These are phyloP conservation scores for Suillus sp. DNA, from an alignment of 768 basidiomycete species.

Conservation along the genomic window DNA sequence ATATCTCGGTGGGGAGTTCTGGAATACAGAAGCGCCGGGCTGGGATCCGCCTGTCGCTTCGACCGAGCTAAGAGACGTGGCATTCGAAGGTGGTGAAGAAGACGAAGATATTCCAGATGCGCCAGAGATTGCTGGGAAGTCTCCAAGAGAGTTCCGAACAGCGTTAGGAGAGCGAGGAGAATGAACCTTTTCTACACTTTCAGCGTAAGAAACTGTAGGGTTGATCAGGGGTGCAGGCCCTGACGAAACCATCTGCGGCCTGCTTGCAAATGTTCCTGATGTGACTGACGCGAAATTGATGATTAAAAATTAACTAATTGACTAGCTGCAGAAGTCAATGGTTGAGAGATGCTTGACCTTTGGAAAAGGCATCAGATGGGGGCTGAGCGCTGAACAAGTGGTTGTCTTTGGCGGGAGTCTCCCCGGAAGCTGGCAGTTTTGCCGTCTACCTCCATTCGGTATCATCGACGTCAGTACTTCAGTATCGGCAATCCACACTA, in stretches of 20 bases:
- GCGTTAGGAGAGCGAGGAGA: conserved; percentile 31
- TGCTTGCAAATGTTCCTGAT: conserved; percentile 3
- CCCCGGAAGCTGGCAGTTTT: no score
- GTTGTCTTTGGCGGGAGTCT: no score
- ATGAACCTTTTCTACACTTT: conserved; percentile 53
- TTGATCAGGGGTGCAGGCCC: conserved; percentile 32
- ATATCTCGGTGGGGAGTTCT: conserved; percentile 7
- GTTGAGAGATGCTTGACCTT: conserved; percentile 1
- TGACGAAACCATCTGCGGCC: conserved; percentile 33
- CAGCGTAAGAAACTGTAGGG: conserved; percentile 58
- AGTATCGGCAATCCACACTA: no score
- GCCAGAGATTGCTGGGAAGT: conserved; percentile 6
- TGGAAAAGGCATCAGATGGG: background rate
- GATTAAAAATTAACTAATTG: background rate
- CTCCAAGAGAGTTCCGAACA: conserved; percentile 12
- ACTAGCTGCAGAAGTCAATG: background rate
- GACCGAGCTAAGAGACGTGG: background rate
- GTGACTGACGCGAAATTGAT: background rate
- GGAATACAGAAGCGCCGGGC: conserved; percentile 6
- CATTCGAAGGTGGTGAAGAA: conserved; percentile 14
- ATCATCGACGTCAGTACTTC: no score
- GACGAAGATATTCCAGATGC: conserved; percentile 12
- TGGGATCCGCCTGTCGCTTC: conserved; percentile 2
- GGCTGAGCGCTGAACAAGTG: no score
- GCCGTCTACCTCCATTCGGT: no score